A percentile compares a stretch with the other conserved stretches of the same genome.
Evolutionary conservation across 768 basidiomycete species (phyloP).

Genomic region (Boletus subparvulus): DNA sequence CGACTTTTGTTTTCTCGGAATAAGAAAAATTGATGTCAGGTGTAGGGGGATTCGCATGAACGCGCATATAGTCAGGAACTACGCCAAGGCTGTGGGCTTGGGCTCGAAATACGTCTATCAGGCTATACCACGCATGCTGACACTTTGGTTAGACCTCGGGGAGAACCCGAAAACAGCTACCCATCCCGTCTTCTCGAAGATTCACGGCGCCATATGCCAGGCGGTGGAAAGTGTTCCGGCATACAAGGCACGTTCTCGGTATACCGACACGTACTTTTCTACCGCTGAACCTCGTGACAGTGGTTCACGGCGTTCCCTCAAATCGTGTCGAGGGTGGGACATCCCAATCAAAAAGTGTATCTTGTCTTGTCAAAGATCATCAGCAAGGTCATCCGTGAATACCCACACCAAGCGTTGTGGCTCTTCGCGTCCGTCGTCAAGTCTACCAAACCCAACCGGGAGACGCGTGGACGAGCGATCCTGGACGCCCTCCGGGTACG

Average conservation of each 20-base stretch:
- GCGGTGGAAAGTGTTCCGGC: slow-evolving; percentile 63
- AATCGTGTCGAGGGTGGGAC: slow-evolving; percentile 91
- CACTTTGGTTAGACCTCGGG: slow-evolving; percentile 92
- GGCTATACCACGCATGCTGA: slow-evolving; percentile 89
- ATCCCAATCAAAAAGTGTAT: slow-evolving; percentile 62
- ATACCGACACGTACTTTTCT: neutral
- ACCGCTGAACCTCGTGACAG: slow-evolving; percentile 40
- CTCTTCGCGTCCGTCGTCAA: slow-evolving; percentile 85
- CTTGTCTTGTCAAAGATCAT: slow-evolving; percentile 65
- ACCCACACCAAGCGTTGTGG: slow-evolving; percentile 93
- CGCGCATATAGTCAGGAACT: slow-evolving; percentile 62
- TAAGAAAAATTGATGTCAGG: neutral
- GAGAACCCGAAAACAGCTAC: slow-evolving; percentile 41
- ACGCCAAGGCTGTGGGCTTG: slow-evolving; percentile 64
- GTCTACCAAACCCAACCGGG: slow-evolving; percentile 67
- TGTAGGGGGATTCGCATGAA: slow-evolving; percentile 64
- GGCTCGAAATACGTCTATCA: slow-evolving; percentile 98
- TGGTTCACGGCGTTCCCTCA: slow-evolving; percentile 97
- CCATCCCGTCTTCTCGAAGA: slow-evolving; percentile 47
- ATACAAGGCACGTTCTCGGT: slow-evolving; percentile 64
- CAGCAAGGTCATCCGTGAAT: slow-evolving; percentile 66
- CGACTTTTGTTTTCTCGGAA: neutral
- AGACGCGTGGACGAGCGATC: slow-evolving; percentile 57
- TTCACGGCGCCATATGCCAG: slow-evolving; percentile 55
- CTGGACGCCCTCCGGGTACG: slow-evolving; percentile 59